Evolutionary conservation across 192 early-diverging fungal species (phyloP).

Genomic region (Coemansia umbellata): DNA sequence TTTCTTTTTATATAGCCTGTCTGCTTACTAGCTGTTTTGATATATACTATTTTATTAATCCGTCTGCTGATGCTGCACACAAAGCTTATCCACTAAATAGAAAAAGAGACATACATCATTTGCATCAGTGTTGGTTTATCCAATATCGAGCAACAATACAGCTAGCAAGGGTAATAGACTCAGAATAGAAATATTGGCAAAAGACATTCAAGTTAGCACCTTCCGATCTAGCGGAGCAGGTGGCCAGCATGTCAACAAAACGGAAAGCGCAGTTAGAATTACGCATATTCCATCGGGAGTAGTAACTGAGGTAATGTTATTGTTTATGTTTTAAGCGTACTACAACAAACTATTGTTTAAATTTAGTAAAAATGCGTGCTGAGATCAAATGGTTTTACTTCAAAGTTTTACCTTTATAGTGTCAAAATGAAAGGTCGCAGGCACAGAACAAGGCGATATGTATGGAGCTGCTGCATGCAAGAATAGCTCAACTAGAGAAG

Average conservation of each 20-base stretch:
- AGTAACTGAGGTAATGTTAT: slow-evolving; percentile 53
- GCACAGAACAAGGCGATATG: slow-evolving; percentile 72
- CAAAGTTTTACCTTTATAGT: slow-evolving; percentile 1
- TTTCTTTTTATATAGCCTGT: too few species aligned
- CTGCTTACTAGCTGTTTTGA: not conserved
- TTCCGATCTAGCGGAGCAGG: slow-evolving; percentile 52
- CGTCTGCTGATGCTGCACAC: slow-evolving; percentile 60
- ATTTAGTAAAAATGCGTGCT: too few species aligned
- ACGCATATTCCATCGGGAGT: slow-evolving; percentile 86
- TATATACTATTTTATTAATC: too few species aligned
- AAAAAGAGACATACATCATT: slow-evolving; percentile 61
- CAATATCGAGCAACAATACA: slow-evolving; percentile 10
- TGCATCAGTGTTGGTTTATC: slow-evolving; percentile 27
- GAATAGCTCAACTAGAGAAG: slow-evolving; percentile 60
- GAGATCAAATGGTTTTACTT: too few species aligned
- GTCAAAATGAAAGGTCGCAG: slow-evolving; percentile 5
- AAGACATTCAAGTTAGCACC: slow-evolving; percentile 54
- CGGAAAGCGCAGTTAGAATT: slow-evolving; percentile 79
- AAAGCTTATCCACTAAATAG: too few species aligned
- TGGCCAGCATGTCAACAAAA: slow-evolving; percentile 85
- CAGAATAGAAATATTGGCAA: slow-evolving; percentile 41
- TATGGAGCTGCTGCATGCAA: slow-evolving; percentile 69
- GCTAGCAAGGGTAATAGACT: slow-evolving; percentile 7
- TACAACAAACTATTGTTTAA: slow-evolving; percentile 5
- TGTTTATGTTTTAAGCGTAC: too few species aligned